Conservation (phyloP, 2,329 filamentous ascomycete species). For the Grosmannia penicillata region DNA sequence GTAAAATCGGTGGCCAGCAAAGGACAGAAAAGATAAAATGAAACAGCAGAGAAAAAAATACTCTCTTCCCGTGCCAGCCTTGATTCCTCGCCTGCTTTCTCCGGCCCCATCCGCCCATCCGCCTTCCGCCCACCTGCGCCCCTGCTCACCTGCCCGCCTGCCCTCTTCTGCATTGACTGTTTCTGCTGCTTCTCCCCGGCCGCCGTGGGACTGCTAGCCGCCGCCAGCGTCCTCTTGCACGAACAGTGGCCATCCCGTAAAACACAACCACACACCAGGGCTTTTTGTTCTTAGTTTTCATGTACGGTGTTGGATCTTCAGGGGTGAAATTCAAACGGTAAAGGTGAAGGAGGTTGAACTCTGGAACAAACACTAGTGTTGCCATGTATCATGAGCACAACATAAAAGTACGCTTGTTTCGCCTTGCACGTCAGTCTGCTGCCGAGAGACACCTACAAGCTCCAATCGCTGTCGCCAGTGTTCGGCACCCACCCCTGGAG, state of each 20-base stretch:
- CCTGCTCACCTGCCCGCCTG: no score
- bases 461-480: conserved; percentile 25
- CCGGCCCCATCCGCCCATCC: no score
- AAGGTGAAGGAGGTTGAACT: neutral
- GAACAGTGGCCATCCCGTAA: neutral
- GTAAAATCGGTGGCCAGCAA: conserved; percentile 31
- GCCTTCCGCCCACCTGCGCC: no score
- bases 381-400: neutral
- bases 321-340: neutral
- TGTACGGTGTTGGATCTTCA: neutral
- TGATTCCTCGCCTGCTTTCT: no score
- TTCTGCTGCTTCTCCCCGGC: neutral
- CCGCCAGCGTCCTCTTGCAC: neutral
- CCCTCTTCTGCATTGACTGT: no score
- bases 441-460: no score
- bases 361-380: neutral
- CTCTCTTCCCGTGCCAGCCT: neutral
- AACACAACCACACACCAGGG: neutral
- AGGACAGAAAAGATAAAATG: conserved; percentile 3
- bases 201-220: neutral
- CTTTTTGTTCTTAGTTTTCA: neutral
- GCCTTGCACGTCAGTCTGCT: no score
- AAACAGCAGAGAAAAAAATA: conserved; percentile 6
- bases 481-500: conserved; percentile 8
- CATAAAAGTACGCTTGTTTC: no score